phyloP scores from a whole-genome alignment of 306 rosid genomes.

The Mimosa bimucronata region DNA sequence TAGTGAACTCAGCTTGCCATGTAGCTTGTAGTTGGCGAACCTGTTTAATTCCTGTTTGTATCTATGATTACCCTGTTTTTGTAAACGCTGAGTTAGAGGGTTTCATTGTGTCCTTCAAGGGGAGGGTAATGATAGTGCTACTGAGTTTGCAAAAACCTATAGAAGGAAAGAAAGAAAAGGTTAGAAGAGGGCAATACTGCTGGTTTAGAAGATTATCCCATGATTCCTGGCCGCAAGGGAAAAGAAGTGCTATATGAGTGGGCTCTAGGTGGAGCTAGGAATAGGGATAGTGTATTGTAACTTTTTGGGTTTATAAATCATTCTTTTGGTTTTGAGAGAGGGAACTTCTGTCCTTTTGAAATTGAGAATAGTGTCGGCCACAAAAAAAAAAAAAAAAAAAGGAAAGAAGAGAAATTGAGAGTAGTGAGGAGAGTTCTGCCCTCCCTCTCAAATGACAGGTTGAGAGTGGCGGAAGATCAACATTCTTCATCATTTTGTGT shows the following conservation, averaged over 20 bases:
- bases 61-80: constrained; percentile 13
- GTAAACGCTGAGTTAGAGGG: not conserved
- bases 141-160: not conserved
- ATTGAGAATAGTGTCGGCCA: too few relatives aligned
- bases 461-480: not conserved
- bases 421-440: not conserved
- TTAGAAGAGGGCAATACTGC: not conserved
- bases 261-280: not conserved
- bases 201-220: not conserved
- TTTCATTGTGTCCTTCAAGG: not conserved
- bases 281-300: not conserved
- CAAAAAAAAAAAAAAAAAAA: too few relatives aligned
- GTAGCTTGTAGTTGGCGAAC: not conserved
- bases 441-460: not conserved
- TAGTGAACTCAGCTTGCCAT: not conserved
- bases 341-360: not conserved
- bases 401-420: too few relatives aligned
- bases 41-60: constrained; percentile 33
- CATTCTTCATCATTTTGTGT: not conserved
- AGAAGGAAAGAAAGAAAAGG: not conserved
- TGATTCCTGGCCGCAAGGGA: not conserved
- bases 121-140: not conserved
- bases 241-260: not conserved
- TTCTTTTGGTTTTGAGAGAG: not conserved
- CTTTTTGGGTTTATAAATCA: not conserved